Evolutionary conservation across 495 filamentous ascomycete genomes (phyloP), one percentile per base, ranked within the genome.

Genomic region (Aspergillus kassunensis): DNA sequence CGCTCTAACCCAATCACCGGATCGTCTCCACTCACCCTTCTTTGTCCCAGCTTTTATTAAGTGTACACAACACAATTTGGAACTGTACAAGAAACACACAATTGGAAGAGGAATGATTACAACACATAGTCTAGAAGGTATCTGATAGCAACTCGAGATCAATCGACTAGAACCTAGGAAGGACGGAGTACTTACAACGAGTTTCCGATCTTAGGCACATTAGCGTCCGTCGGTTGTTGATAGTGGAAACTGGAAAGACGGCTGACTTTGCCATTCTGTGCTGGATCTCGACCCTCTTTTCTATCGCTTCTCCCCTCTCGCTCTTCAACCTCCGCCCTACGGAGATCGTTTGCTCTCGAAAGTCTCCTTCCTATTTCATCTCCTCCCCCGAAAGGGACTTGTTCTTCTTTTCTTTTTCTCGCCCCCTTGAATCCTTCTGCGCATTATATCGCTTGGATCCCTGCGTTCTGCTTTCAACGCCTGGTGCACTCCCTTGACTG

Each of bases 11-110:
- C 41, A 40, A 50, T 54, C 44, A 47, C 35, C 44, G 36, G 53
- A 36, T 31, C 9, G 31, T 35, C 34, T 43, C 53, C 50, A 33
- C 40, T 21, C 42, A 2, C 49, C 49, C 44, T 24, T 44, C 49
- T 16, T n/a, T 31, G 35, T 40, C 44, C 30, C n/a, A n/a, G 7
- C 35, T 20, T 42, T 10, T 37, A 46, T 34, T 43, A 21, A 21
- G 45, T 40, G 18, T 31, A 53, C 40, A 54, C 58, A 57, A 54
- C 51, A 33, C 49, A 49, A 42, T 59, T 39, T 36, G 31, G 16
- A 15, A 23, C 31, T 18, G 20, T 3, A 6, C 0, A 23, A 23
- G 18, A 23, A 36, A 24, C 31, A 36, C n/a, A 42, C 19, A 24
- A 42, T 29, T 11, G 11, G 5, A 11, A 29, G 27, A 29, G 5